Evolutionary conservation across 202 grass and related monocot genomes (phyloP).

Genomic region (Carex sylvatica): DNA sequence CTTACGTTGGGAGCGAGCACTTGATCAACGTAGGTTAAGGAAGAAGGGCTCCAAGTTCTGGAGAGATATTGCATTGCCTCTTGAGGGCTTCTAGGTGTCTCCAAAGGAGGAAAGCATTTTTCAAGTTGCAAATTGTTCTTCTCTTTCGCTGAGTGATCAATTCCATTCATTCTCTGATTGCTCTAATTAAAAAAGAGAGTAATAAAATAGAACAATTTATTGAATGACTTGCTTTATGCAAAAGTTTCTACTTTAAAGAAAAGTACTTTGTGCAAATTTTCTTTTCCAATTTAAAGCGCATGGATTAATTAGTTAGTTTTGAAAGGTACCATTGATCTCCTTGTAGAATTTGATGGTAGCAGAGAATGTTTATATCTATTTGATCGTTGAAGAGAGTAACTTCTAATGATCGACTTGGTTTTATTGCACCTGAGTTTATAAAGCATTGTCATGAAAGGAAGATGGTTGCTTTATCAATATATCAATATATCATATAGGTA

Average conservation of each 20-base stretch:
- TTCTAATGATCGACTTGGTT: too few species aligned
- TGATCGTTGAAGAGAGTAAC: too few species aligned
- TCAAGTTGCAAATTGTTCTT: conserved; percentile 26
- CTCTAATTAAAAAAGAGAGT: background rate
- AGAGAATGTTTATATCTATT: background rate
- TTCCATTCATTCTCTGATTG: conserved; percentile 6
- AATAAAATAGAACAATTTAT: background rate
- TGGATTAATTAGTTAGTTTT: background rate
- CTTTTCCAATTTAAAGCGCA: background rate
- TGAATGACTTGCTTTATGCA: background rate
- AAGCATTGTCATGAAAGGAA: background rate
- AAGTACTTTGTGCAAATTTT: background rate
- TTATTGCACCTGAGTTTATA: background rate
- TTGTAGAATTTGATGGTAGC: background rate
- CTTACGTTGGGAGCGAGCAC: conserved; percentile 49
- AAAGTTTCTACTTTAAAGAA: background rate
- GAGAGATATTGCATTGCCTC: conserved; percentile 37
- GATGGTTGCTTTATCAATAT: background rate
- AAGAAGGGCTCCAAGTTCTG: conserved; percentile 49
- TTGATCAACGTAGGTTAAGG: conserved; percentile 44
- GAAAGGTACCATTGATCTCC: background rate
- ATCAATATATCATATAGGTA: background rate
- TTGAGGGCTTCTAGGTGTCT: conserved; percentile 34
- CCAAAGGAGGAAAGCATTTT: conserved; percentile 28
- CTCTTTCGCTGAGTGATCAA: background rate